Evolutionary conservation across 331 rosid genomes (phyloP).

Genomic region (Malus hybrid): DNA sequence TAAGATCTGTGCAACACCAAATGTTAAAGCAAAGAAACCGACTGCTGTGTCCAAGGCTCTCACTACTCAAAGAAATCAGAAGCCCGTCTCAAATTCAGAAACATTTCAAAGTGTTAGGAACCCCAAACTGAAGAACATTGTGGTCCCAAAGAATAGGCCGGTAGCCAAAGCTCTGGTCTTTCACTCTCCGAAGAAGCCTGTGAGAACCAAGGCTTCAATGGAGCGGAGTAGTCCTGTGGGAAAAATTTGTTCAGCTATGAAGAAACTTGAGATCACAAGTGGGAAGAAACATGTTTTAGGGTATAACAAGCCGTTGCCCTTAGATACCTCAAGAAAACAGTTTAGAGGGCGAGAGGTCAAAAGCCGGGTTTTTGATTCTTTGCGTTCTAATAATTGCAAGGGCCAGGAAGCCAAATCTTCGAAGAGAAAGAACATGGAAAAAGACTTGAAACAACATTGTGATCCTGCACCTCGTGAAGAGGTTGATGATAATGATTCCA

Average conservation of each 20-base stretch:
- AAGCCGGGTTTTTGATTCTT: constrained; percentile 76
- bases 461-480: constrained; percentile 13
- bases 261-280: constrained; percentile 57
- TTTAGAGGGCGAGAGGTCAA: constrained; percentile 70
- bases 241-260: constrained; percentile 64
- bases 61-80: constrained; percentile 76
- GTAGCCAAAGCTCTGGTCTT: constrained; percentile 65
- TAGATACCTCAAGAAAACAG: constrained; percentile 37
- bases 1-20: constrained; percentile 57
- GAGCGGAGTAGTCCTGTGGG: constrained; percentile 49
- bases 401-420: constrained; percentile 28
- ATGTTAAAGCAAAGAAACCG: constrained; percentile 48
- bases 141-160: constrained; percentile 46
- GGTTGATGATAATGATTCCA: constrained; percentile 29
- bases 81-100: constrained; percentile 43
- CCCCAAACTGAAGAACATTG: constrained; percentile 33
- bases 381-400: constrained; percentile 37
- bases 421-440: constrained; percentile 39
- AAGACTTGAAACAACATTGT: constrained; percentile 20
- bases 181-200: constrained; percentile 63
- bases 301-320: constrained; percentile 30
- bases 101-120: constrained; percentile 70
- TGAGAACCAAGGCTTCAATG: constrained; percentile 32
- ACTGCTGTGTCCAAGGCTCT: constrained; percentile 48
- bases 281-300: constrained; percentile 46